Base-by-base conservation (phyloP, 139 green algal genomes). In the Tetratostichococcus sp. region DNA sequence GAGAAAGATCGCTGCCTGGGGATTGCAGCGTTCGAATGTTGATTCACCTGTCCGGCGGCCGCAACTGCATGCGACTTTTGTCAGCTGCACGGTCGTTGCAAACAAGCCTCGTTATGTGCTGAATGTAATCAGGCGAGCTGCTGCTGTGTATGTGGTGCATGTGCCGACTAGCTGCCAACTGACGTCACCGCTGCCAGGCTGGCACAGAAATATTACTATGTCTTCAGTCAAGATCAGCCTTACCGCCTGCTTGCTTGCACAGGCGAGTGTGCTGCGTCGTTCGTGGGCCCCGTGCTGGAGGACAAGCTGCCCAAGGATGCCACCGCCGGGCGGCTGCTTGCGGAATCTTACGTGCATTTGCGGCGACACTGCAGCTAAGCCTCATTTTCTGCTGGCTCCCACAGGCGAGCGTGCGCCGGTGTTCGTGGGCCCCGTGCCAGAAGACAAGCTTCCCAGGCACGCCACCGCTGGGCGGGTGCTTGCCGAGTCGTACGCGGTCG, bases 231-330 rank as follows among this genome's bases (percentile, higher is more conserved):
- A n/a, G n/a, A n/a, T n/a, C n/a, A n/a, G n/a, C n/a, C n/a, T n/a
- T n/a, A n/a, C n/a, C n/a, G n/a, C n/a, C n/a, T n/a, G n/a, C n/a
- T n/a, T n/a, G n/a, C n/a, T n/a, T n/a, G n/a, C 34, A 39, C 75
- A 79, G 84, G 84, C 35, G 82, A 87, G 65, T 71, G 77, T 0
- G 65, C 65, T 21, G 79, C 80, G 19, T 69, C 91, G 70, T 96
- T 90, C 75, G 30, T 96, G 65, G 91, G 91, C 1, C 80, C 85
- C 1, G 35, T 86, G 32, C 72, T 86, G 0, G 86, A 93, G 28
- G 91, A 93, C 79, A 93, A 93, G 72, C 81, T 97, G 74, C 91
- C 90, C 66, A 96, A 96, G 85, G 91, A 96, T 57, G 91, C 90
- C 0, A 85, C 42, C 25, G 65, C 80, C 21, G 89, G 89, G n/a